These are phyloP conservation scores for Solanum ahanhuiri DNA, from an alignment of 257 asterid genomes.

Conservation along the genomic window DNA sequence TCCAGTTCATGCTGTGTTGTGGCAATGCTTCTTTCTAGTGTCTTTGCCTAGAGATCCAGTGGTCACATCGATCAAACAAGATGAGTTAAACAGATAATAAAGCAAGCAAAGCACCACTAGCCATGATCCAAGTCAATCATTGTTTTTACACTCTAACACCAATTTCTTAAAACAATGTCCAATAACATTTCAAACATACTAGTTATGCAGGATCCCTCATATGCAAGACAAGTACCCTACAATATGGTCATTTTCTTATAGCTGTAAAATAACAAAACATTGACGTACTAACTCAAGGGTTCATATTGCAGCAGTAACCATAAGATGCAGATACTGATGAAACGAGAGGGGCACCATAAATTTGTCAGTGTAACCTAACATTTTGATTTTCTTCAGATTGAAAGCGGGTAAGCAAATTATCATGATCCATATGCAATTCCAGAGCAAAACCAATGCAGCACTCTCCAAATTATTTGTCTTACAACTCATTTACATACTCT, in stretches of 20 bases:
- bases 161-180: neutral
- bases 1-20: slow-evolving; percentile 50
- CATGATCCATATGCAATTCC: neutral
- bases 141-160: neutral
- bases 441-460: neutral
- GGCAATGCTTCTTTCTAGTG: slow-evolving; percentile 61
- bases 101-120: neutral
- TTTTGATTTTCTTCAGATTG: neutral
- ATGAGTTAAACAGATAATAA: neutral
- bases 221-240: neutral
- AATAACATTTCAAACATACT: neutral
- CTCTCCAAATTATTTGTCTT: neutral
- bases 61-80: neutral
- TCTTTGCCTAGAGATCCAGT: slow-evolving; percentile 39
- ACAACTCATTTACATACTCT: neutral
- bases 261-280: neutral
- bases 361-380: neutral
- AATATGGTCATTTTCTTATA: neutral
- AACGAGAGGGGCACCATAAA: neutral
- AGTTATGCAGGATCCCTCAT: neutral
- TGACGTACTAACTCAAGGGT: neutral
- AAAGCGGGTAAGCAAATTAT: neutral
- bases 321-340: neutral
- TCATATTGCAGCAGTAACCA: no score
- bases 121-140: neutral